Evolutionary conservation across 805 yeast genomes (phyloP).

Genomic region (Myxozyma melibiosi): DNA sequence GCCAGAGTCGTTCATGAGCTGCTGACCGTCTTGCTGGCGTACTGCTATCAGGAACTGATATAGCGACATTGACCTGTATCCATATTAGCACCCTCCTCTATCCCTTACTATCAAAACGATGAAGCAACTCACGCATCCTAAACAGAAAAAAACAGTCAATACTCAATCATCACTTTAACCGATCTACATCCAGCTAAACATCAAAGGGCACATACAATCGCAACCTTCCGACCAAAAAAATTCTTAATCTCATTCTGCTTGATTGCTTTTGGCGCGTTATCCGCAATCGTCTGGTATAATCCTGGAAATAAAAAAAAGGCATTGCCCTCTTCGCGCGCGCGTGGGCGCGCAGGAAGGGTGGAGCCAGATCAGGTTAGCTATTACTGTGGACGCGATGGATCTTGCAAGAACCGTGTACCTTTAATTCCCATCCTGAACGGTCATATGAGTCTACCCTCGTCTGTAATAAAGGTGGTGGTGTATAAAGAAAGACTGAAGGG

Average conservation of each 20-base stretch:
- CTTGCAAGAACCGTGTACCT: constrained; percentile 44
- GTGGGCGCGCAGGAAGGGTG: too few species aligned
- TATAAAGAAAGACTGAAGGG: too few species aligned
- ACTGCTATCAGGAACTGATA: constrained; percentile 96
- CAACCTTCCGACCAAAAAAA: constrained; percentile 93
- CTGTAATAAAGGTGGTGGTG: too few species aligned
- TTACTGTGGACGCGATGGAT: not conserved
- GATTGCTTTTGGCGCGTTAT: constrained; percentile 84
- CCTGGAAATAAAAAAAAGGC: too few species aligned
- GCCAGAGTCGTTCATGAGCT: constrained; percentile 82
- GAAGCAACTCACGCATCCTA: constrained; percentile 38
- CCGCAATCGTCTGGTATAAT: constrained; percentile 80
- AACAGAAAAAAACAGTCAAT: not conserved
- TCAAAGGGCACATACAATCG: constrained; percentile 57
- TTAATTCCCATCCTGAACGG: constrained; percentile 57
- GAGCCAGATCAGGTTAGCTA: not conserved
- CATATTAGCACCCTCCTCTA: not conserved
- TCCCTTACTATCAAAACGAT: not conserved
- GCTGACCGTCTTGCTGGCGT: constrained; percentile 95
- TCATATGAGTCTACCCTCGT: too few species aligned
- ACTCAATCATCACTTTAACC: not conserved
- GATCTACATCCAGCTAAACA: not conserved
- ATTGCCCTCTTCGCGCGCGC: too few species aligned
- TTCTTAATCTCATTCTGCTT: constrained; percentile 78
- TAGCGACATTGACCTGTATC: constrained; percentile 86